Evolutionary conservation across 2,329 filamentous ascomycete species (phyloP), one percentile per base, ranked within the genome.

Genomic region (Paracorniculantispora psalliotae): DNA sequence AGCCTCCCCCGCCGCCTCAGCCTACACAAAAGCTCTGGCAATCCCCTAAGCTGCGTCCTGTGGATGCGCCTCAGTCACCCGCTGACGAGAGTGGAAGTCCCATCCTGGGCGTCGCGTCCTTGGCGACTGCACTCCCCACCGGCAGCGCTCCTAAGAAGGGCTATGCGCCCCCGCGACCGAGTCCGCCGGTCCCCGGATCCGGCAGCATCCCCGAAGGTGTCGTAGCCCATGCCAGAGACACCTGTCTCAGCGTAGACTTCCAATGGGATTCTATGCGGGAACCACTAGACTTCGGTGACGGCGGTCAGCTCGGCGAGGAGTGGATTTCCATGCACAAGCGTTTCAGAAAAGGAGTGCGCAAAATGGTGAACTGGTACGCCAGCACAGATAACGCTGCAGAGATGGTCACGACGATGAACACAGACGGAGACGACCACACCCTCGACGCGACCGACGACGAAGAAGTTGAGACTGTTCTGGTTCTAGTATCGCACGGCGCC

Each of bases 271-370:
- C 92, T 61, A 93, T 92, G 81, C 83, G 89, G 15, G 77, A 82
- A 2, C 85, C 90, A 0, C 81, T 91, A 46, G 80, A 87, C 62
- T 97, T 94, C 89, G 93, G 92, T 7, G 87, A 91, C 67, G 93
- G 93, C 10, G 94, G 93, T 41, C 82, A 88, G 46, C 90, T 91
- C 66, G 92, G 91, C 1, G 94, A 99, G 73, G 94, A 97, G 73
- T 99, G 94, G 94, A 89, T 91, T 30, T 81, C 86, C 3, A 97
- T 99, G 94, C 94, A 99, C 73, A 88, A 87, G 69, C 84, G 94
- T 23, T 96, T 97, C 67, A 83, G 92, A 39, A 84, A 80, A 62
- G 93, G 93, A 1, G 73, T 97, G 41, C 86, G 90, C 64, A 84
- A 85, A 47, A 82, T 97, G 76, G 78, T 97, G 13, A 82, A 88